Percentiles rank a stretch among this genome's conserved stretches.
phyloP scores from a whole-genome alignment of 257 asterid genomes.

The Fraxinus anomala region DNA sequence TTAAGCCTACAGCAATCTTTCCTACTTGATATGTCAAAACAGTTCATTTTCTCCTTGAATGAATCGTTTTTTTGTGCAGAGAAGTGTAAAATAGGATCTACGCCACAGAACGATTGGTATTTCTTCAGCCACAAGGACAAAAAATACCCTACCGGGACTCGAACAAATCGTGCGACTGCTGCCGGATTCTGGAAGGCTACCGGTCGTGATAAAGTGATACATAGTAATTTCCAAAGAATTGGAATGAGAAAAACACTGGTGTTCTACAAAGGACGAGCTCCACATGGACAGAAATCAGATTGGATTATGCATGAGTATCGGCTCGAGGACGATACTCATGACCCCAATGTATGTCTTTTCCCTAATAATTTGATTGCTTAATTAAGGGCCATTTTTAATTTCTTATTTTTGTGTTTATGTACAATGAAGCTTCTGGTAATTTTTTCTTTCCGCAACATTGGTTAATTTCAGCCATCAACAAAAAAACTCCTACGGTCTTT shows the following conservation, averaged over 20 bases:
- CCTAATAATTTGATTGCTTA: background rate
- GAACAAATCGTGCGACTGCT: conserved; percentile 86
- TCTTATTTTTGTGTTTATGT: background rate
- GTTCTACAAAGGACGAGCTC: conserved; percentile 85
- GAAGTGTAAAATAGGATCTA: conserved; percentile 79
- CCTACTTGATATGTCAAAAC: background rate
- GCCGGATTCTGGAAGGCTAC: conserved; percentile 98
- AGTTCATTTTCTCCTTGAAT: background rate
- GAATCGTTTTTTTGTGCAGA: conserved; percentile 35
- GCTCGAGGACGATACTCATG: conserved; percentile 56
- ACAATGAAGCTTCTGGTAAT: background rate
- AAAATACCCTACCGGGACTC: conserved; percentile 83
- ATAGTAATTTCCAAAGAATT: conserved; percentile 63
- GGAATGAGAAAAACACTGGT: conserved; percentile 92
- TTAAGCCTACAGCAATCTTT: background rate
- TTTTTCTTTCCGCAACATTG: background rate
- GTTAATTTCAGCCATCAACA: background rate
- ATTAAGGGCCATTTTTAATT: background rate
- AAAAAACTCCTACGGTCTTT: background rate
- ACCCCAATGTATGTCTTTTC: conserved; percentile 29
- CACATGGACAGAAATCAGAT: conserved; percentile 85
- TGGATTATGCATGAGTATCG: conserved; percentile 96
- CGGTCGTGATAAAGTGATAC: conserved; percentile 78
- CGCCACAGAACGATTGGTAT: conserved; percentile 92
- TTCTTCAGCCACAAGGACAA: conserved; percentile 93